These are phyloP conservation scores for Blastomyces percursus DNA, from an alignment of 2,329 filamentous ascomycete genomes.

Conservation along the genomic window DNA sequence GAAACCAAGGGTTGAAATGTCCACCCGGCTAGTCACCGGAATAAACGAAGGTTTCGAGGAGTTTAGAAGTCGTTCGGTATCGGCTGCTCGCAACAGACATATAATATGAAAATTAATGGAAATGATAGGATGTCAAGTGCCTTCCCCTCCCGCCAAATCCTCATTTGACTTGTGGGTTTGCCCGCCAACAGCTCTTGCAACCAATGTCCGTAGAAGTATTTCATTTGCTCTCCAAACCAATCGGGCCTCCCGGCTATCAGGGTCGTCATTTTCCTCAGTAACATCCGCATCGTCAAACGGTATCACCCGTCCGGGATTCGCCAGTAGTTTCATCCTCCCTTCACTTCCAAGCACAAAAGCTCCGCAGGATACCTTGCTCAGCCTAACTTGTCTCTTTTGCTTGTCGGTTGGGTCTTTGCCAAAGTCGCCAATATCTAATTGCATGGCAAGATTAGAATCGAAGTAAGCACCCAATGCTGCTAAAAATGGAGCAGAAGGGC, in stretches of 20 bases:
- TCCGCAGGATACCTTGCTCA: constrained; percentile 30
- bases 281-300: constrained; percentile 15
- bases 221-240: constrained; percentile 25
- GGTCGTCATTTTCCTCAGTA: constrained; percentile 13
- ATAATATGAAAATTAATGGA: not conserved
- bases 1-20: not conserved
- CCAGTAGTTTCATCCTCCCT: constrained; percentile 31
- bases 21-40: not conserved
- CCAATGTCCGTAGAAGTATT: constrained; percentile 22
- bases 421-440: constrained; percentile 21
- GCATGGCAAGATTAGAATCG: constrained; percentile 31
- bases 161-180: not conserved
- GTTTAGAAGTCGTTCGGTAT: not conserved
- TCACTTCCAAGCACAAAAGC: constrained; percentile 31
- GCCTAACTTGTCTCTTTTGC: constrained; percentile 22
- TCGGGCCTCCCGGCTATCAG: constrained; percentile 13
- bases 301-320: constrained; percentile 13
- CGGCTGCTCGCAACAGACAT: not conserved
- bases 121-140: not conserved
- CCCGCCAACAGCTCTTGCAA: constrained; percentile 20
- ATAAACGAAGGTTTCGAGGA: not conserved
- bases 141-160: not conserved
- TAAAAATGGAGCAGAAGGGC: constrained; percentile 16
- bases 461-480: constrained; percentile 27
- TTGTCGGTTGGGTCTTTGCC: constrained; percentile 7